Evolutionary conservation across 441 rosid species (phyloP), one percentile per base, ranked within the genome.

Genomic region (Adansonia rubrostipa): DNA sequence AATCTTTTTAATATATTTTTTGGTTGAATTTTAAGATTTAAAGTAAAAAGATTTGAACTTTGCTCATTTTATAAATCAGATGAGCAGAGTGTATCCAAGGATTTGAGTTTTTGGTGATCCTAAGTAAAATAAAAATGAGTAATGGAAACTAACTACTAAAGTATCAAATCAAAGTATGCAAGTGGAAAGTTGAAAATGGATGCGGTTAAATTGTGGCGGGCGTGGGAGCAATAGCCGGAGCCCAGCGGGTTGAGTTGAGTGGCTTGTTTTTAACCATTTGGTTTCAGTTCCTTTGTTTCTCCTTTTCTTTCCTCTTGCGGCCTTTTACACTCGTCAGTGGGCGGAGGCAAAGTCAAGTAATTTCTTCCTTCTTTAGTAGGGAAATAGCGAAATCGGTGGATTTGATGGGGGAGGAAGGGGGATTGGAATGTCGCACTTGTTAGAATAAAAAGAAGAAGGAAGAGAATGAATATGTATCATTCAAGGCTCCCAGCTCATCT

Each of bases 401-500:
- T 24, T 62, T 28, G 42, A 15, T 62, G 14, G 56, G n/a, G 65
- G 28, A 28, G 36, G 36, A 28, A 28, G 36, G 1, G 36, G 57
- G 33, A 11, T 44, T 17, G 56, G 54, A 13, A 14, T 47, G 40
- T 5, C 44, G 13, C 0, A 62, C 44, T 40, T 65, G 22, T 65
- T 65, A 14, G 50, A 15, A 57, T 53, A 8, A 53, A 28, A 44
- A 45, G 7, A 56, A n/a, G 2, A n/a, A 64, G 28, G 11, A 54
- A 70, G 70, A 58, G n/a, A 48, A 75, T 63, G 78, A 71, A 75
- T 76, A 81, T 83, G 86, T 84, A 73, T 78, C 80, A 79, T 79
- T 79, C 84, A 28, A 80, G 87, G 45, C 66, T 85, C 80, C 88
- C 81, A 47, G 71, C 84, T 61, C 82, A 84, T 77, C 84, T 5